These are phyloP conservation scores for Sclerotinia spermophila DNA, from an alignment of 2,329 filamentous ascomycete species.

Conservation along the genomic window DNA sequence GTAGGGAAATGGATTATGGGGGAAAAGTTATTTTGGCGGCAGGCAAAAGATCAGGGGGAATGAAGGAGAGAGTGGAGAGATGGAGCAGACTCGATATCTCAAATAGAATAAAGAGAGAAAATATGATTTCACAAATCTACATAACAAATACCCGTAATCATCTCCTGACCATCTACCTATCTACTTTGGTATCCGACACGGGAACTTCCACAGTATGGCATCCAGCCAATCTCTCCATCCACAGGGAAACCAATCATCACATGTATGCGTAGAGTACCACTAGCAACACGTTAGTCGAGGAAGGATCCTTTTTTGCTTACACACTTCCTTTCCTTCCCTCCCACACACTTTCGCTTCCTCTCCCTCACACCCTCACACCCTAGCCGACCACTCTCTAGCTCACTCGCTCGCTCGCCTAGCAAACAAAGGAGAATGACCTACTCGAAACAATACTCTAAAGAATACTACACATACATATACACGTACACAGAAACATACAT, in stretches of 20 bases:
- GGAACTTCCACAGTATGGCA: background rate
- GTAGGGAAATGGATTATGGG: slow-evolving; percentile 15
- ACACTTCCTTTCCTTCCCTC: too few relatives aligned
- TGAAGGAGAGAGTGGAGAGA: background rate
- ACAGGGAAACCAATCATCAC: background rate
- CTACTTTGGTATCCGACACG: background rate
- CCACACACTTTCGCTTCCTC: too few relatives aligned
- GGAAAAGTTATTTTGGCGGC: background rate
- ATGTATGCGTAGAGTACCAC: background rate
- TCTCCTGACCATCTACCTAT: background rate
- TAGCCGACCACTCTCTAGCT: too few relatives aligned
- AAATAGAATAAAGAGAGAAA: background rate
- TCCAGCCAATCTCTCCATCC: background rate
- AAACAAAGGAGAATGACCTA: too few relatives aligned
- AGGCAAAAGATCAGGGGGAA: background rate
- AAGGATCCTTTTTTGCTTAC: too few relatives aligned
- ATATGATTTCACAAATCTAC: background rate
- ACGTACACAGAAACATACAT: too few relatives aligned
- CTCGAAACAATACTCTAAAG: too few relatives aligned
- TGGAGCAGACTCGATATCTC: too few relatives aligned
- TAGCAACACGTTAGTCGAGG: too few relatives aligned
- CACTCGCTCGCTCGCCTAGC: too few relatives aligned
- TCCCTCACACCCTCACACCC: too few relatives aligned
- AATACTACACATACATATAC: too few relatives aligned
- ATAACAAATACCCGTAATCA: background rate